Evolutionary conservation across 108 stramenopile genomes (phyloP), one percentile per base, ranked within the genome.

Genomic region (Cyclotella baltica): DNA sequence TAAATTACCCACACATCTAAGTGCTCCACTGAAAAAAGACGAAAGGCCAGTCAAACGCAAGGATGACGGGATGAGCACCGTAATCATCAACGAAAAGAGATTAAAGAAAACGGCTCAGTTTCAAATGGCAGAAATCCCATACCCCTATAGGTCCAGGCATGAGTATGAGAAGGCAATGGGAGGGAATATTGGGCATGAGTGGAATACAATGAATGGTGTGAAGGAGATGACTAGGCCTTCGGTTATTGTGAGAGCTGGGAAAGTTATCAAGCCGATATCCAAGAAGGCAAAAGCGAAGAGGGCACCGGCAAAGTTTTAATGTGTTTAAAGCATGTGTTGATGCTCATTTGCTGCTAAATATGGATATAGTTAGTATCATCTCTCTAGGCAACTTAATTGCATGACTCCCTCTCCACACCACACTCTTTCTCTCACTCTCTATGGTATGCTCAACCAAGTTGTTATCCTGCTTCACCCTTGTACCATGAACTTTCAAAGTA

Each of bases 131-230:
- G 88, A 93, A 27, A 90, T 99, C 16, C 99, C 99, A 13, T 96
- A 98, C 81, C 99, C 99, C 10, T 99, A 95, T 81, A 94, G 87
- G 38, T 88, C 90, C 46, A 86, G 96, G 29, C 96, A 92, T 66
- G 95, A 99, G 78, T 99, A 99, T 78, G 98, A 99, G 78, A 85
- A 81, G 30, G 90, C 96, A 27, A 92, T 98, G 88, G 84, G 91
- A 25, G 96, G 97, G 23, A 94, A 96, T 22, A 67, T 99, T 19
- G 99, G 99, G 22, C 72, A 64, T 35, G 99, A 99, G 81, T 99
- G 98, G 97, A 98, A 98, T 71, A 94, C 97, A 0, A 83, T 87
- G 9, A 68, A 87, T 31, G 87, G 91, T 19, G 88, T 96, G 52
- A 92, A 93, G 76, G 89, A 88, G 37, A 83, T 96, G 87, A 98